Evolutionary conservation across 2,329 filamentous ascomycete species (phyloP).

Genomic region (Exophiala bonariae): DNA sequence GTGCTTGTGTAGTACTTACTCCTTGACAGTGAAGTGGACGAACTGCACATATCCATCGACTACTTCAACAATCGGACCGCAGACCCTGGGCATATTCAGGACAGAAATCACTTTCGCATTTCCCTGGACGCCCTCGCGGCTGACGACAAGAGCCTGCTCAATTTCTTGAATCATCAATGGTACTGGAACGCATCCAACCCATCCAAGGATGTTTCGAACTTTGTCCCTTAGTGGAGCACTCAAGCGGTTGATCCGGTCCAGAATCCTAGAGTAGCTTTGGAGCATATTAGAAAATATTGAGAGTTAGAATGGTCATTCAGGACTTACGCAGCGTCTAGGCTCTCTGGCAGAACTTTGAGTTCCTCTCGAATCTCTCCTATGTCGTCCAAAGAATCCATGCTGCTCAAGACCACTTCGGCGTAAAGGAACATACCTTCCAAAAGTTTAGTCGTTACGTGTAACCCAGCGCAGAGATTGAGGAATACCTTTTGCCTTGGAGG

Average conservation of each 20-base stretch:
- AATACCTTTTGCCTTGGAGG: conserved; percentile 4
- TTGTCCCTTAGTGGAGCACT: no score
- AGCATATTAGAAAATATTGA: no score
- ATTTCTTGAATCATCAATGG: conserved; percentile 24
- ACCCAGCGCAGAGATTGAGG: neutral
- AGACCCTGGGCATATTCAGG: conserved; percentile 26
- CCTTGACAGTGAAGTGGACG: conserved; percentile 37
- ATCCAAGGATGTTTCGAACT: conserved; percentile 23
- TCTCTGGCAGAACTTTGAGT: conserved; percentile 30
- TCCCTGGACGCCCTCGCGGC: neutral
- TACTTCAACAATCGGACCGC: conserved; percentile 35
- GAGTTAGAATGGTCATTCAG: neutral
- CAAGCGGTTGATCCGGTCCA: no score
- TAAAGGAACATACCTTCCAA: conserved; percentile 41
- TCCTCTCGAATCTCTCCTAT: conserved; percentile 29
- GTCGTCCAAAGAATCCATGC: no score
- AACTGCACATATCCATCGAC: conserved; percentile 32
- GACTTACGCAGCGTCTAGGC: conserved; percentile 34
- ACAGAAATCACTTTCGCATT: neutral
- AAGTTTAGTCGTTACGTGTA: no score
- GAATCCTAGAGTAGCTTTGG: no score
- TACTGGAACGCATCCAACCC: conserved; percentile 26
- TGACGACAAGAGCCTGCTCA: conserved; percentile 22
- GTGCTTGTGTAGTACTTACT: no score
- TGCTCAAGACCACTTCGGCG: conserved; percentile 30